Conservation (phyloP, 805 yeast species). For the Candida sonorensis region DNA sequence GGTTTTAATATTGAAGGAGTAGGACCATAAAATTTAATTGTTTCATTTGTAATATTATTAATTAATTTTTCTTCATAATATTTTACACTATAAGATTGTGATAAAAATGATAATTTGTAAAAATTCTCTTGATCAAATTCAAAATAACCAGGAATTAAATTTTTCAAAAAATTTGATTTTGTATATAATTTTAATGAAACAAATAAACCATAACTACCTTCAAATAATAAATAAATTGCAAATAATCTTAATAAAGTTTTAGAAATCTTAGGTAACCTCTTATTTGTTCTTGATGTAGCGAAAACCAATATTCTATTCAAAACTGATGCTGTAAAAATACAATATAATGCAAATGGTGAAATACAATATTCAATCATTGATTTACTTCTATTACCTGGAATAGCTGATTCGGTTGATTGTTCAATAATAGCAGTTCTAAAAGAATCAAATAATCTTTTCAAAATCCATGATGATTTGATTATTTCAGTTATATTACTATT, state of each 20-base stretch:
- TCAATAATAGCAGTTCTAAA: slow-evolving; percentile 28
- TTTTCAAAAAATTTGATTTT: slow-evolving; percentile 5
- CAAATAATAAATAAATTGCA: slow-evolving; percentile 28
- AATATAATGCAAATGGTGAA: slow-evolving; percentile 43
- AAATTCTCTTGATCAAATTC: slow-evolving; percentile 19
- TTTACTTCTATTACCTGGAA: slow-evolving; percentile 26
- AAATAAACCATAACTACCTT: slow-evolving; percentile 31
- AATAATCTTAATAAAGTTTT: slow-evolving; percentile 30
- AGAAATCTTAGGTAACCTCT: slow-evolving; percentile 26
- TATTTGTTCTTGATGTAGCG: slow-evolving; percentile 43
- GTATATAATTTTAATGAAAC: slow-evolving; percentile 23
- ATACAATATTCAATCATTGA: slow-evolving; percentile 43
- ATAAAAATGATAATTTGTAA: slow-evolving; percentile 19
- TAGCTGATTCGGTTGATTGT: slow-evolving; percentile 25
- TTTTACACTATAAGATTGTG: slow-evolving; percentile 18
- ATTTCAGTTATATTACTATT: slow-evolving; percentile 7
- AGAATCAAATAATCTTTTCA: slow-evolving; percentile 20
- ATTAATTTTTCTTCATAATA: slow-evolving; percentile 11
- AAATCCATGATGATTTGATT: slow-evolving; percentile 16
- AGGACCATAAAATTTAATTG: slow-evolving; percentile 31
- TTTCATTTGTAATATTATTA: slow-evolving; percentile 11
- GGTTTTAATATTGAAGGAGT: slow-evolving; percentile 51
- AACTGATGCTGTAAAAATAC: slow-evolving; percentile 52
- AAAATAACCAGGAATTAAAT: slow-evolving; percentile 15
- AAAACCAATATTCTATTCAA: slow-evolving; percentile 53